A percentile compares a stretch with the other conserved stretches of the same genome.
phyloP scores from a whole-genome alignment of 306 rosid species.

The Cucurbita pepo region DNA sequence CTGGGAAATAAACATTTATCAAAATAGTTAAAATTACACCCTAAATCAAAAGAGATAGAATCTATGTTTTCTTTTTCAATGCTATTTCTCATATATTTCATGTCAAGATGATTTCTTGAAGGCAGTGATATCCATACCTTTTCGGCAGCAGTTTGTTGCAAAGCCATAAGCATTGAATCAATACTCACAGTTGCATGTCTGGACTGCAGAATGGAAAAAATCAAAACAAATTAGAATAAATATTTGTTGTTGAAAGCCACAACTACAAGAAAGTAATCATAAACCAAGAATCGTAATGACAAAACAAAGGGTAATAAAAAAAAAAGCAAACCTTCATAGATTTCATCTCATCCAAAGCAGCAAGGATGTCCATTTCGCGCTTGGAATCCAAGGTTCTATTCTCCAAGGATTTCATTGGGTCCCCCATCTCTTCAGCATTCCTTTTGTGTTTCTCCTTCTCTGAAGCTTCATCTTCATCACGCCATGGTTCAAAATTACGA shows the following conservation, averaged over 20 bases:
- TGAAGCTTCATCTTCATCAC: constrained; percentile 64
- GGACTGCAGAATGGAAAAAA: constrained; percentile 29
- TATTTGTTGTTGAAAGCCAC: not conserved
- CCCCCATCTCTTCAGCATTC: constrained; percentile 76
- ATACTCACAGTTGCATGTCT: constrained; percentile 79
- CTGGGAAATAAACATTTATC: constrained; percentile 19
- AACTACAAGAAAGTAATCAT: not conserved
- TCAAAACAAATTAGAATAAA: not conserved
- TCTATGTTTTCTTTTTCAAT: not conserved
- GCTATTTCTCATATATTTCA: not conserved
- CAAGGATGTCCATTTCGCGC: constrained; percentile 59
- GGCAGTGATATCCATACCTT: constrained; percentile 24
- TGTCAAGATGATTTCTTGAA: not conserved
- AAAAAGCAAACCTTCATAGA: constrained; percentile 56
- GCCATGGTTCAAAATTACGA: constrained; percentile 59
- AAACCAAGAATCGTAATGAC: not conserved
- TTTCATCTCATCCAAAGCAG: constrained; percentile 95
- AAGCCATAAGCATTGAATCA: constrained; percentile 76
- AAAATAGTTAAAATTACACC: not conserved
- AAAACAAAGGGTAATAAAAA: not conserved
- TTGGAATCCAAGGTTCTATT: constrained; percentile 85
- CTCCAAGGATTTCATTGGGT: constrained; percentile 76
- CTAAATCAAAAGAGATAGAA: not conserved
- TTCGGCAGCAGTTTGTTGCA: constrained; percentile 40
- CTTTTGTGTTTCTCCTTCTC: constrained; percentile 40